Percentiles rank a stretch among this genome's conserved stretches.
These are phyloP conservation scores for Rhypophila decipiens DNA, from an alignment of 495 filamentous ascomycete species.

Conservation along the genomic window DNA sequence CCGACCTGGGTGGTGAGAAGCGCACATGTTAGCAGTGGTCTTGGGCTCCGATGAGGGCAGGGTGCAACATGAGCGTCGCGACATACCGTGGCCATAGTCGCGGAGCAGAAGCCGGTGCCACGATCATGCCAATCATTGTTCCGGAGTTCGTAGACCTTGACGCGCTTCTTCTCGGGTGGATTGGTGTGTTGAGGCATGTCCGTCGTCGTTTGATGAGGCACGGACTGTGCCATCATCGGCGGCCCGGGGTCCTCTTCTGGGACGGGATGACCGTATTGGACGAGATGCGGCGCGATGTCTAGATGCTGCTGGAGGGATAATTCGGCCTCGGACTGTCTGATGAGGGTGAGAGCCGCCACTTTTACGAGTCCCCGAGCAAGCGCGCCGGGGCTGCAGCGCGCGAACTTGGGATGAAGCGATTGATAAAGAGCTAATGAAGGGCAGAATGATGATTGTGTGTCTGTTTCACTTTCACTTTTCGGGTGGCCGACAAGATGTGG, in stretches of 20 bases:
- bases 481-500: no score
- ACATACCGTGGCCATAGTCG: constrained; percentile 70
- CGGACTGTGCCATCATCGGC: constrained; percentile 79
- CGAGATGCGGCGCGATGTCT: constrained; percentile 34
- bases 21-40: constrained; percentile 11
- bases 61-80: neutral
- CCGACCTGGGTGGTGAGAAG: constrained; percentile 23
- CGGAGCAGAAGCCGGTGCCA: constrained; percentile 91
- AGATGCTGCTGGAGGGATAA: constrained; percentile 38
- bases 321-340: constrained; percentile 37
- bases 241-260: constrained; percentile 35
- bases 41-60: neutral
- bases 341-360: constrained; percentile 43
- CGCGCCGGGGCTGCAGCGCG: constrained; percentile 28
- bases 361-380: constrained; percentile 21
- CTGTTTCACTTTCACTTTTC: no score
- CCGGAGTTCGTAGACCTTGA: constrained; percentile 97
- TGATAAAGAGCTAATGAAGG: no score
- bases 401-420: neutral
- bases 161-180: constrained; percentile 94
- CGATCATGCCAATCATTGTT: constrained; percentile 99
- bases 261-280: constrained; percentile 25
- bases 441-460: neutral
- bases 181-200: no score
- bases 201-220: constrained; percentile 71